Conservation (phyloP, 805 yeast genomes). For the Debaryomyces hansenii region DNA sequence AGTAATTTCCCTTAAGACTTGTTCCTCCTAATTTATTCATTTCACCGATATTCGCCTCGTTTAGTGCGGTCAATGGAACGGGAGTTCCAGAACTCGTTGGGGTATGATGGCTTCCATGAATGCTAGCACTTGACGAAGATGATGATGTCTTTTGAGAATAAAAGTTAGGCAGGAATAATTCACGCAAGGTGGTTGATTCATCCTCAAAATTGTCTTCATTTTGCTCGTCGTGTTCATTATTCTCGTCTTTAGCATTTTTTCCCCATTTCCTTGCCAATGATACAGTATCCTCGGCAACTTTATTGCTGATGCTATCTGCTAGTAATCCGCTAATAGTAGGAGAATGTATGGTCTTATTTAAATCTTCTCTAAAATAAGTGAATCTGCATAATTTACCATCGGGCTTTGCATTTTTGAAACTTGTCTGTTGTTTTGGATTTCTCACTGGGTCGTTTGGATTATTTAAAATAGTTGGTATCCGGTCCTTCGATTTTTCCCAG, state of each 20-base stretch:
- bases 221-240: slow-evolving; percentile 3
- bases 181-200: slow-evolving; percentile 14
- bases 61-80: background rate
- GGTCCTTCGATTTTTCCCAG: slow-evolving; percentile 51
- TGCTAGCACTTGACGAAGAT: slow-evolving; percentile 6
- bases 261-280: slow-evolving; percentile 15
- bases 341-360: slow-evolving; percentile 87
- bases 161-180: slow-evolving; percentile 25
- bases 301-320: slow-evolving; percentile 3
- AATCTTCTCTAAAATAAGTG: slow-evolving; percentile 88
- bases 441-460: background rate
- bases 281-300: slow-evolving; percentile 7
- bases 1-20: too few relatives aligned
- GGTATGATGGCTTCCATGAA: background rate
- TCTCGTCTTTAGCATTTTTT: slow-evolving; percentile 6
- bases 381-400: slow-evolving; percentile 53
- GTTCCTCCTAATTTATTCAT: background rate
- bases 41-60: background rate
- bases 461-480: slow-evolving; percentile 30
- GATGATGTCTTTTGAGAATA: slow-evolving; percentile 12
- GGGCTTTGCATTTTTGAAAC: slow-evolving; percentile 2
- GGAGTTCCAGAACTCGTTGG: background rate
- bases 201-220: slow-evolving; percentile 5
- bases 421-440: background rate
- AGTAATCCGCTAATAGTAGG: slow-evolving; percentile 82